Percentiles rank a stretch among this genome's conserved stretches.
phyloP scores from a whole-genome alignment of 345 rosid genomes.

The Schrenkiella parvula region DNA sequence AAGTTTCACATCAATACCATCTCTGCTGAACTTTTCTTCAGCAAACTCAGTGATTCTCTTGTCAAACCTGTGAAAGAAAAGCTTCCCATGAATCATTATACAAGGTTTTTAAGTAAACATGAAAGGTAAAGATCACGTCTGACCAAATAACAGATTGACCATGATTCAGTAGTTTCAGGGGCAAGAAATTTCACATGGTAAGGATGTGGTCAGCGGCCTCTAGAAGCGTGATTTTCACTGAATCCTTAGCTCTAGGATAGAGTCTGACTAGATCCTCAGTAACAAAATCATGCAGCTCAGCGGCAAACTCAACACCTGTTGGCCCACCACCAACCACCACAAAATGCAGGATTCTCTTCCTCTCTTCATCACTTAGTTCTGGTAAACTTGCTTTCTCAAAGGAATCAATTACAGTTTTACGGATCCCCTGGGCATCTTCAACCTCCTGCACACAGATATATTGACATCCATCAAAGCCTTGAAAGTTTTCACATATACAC shows the following conservation, averaged over 20 bases:
- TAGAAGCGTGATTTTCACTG: constrained; percentile 72
- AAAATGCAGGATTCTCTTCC: constrained; percentile 84
- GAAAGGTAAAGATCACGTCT: not conserved
- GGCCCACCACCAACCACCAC: constrained; percentile 99
- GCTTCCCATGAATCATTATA: not conserved
- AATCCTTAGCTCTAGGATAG: constrained; percentile 64
- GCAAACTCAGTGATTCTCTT: constrained; percentile 96
- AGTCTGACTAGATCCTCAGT: constrained; percentile 76
- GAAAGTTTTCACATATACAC: not conserved
- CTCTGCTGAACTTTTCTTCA: constrained; percentile 83
- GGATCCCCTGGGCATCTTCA: constrained; percentile 94
- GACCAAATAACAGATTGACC: too few relatives aligned
- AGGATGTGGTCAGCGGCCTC: constrained; percentile 97
- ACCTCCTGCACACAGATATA: constrained; percentile 60
- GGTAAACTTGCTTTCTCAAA: constrained; percentile 96
- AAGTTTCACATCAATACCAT: constrained; percentile 81
- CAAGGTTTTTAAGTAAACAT: not conserved
- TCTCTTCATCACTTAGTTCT: constrained; percentile 77
- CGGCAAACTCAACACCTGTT: constrained; percentile 98
- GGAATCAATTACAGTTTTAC: constrained; percentile 70
- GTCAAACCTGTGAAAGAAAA: constrained; percentile 78
- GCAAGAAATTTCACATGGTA: constrained; percentile 54
- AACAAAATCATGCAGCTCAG: constrained; percentile 91
- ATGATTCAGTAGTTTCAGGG: not conserved
- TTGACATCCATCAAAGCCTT: not conserved